Conservation (phyloP, 148 eudicot genomes). For the Chenopodium suecicum region DNA sequence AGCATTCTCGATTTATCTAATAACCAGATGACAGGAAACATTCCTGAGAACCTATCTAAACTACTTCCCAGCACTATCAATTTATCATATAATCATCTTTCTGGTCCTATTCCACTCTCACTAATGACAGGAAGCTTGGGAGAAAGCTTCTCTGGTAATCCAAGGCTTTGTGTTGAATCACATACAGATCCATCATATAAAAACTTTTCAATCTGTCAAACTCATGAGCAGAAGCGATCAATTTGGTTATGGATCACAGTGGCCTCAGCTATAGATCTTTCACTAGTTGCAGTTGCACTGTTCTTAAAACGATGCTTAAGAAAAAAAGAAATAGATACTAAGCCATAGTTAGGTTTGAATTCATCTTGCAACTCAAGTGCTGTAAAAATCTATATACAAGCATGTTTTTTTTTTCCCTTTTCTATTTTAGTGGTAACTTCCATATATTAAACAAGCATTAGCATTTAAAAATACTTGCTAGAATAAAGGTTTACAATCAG, state of each 20-base stretch:
- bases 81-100: constrained; percentile 66
- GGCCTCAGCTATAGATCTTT: constrained; percentile 41
- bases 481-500: not conserved
- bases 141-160: constrained; percentile 73
- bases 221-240: constrained; percentile 36
- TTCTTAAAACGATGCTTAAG: constrained; percentile 27
- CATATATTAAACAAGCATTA: not conserved
- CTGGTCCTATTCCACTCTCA: constrained; percentile 63
- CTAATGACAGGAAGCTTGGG: constrained; percentile 52
- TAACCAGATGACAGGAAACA: constrained; percentile 54
- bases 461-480: not conserved
- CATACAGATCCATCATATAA: constrained; percentile 39
- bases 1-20: constrained; percentile 73
- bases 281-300: constrained; percentile 37
- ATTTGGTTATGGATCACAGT: constrained; percentile 47
- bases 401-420: no score
- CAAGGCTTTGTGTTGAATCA: constrained; percentile 47
- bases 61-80: constrained; percentile 69
- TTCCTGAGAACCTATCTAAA: constrained; percentile 54
- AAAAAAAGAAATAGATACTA: not conserved
- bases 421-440: not conserved
- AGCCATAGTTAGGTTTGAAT: not conserved
- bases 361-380: not conserved
- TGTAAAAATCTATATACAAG: not conserved
- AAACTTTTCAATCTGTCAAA: constrained; percentile 47